phyloP scores from a whole-genome alignment of 495 filamentous ascomycete species.

The Podospora pseudocomata region DNA sequence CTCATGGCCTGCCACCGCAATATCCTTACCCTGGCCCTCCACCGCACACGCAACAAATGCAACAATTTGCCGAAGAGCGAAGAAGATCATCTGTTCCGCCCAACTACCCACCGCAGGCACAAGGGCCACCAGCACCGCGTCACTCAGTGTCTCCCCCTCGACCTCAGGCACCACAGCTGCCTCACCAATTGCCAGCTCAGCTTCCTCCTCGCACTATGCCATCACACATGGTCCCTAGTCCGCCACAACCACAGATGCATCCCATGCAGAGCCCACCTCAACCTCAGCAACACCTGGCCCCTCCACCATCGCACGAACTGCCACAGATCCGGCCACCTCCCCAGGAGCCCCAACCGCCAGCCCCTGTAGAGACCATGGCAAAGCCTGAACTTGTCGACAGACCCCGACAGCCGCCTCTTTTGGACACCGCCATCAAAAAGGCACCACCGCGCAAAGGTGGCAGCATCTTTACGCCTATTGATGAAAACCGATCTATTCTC shows the following conservation, averaged over 20 bases:
- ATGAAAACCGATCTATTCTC: slow-evolving; percentile 83
- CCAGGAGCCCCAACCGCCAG: slow-evolving; percentile 36
- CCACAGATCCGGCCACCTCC: slow-evolving; percentile 38
- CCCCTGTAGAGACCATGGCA: slow-evolving; percentile 44
- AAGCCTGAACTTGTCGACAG: slow-evolving; percentile 42
- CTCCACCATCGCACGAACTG: slow-evolving; percentile 39
- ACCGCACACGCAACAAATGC: slow-evolving; percentile 53
- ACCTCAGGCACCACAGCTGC: slow-evolving; percentile 34
- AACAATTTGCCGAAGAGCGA: slow-evolving; percentile 66
- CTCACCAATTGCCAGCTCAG: slow-evolving; percentile 23
- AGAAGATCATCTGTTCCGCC: slow-evolving; percentile 59
- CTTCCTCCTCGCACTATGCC: slow-evolving; percentile 34
- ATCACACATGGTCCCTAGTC: slow-evolving; percentile 36
- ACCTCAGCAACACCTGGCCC: slow-evolving; percentile 31
- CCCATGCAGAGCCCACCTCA: slow-evolving; percentile 40
- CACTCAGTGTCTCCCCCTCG: slow-evolving; percentile 43
- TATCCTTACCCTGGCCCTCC: slow-evolving; percentile 40
- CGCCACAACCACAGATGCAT: slow-evolving; percentile 39
- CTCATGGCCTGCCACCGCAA: slow-evolving; percentile 44
- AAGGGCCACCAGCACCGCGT: slow-evolving; percentile 30
- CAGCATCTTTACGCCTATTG: slow-evolving; percentile 96
- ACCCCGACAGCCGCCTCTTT: slow-evolving; percentile 36
- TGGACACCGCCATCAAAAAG: slow-evolving; percentile 60
- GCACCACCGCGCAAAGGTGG: slow-evolving; percentile 72
- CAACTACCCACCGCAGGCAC: slow-evolving; percentile 47